These are phyloP conservation scores for Diaporthe batatas DNA, from an alignment of 2,329 filamentous ascomycete species.

Conservation along the genomic window DNA sequence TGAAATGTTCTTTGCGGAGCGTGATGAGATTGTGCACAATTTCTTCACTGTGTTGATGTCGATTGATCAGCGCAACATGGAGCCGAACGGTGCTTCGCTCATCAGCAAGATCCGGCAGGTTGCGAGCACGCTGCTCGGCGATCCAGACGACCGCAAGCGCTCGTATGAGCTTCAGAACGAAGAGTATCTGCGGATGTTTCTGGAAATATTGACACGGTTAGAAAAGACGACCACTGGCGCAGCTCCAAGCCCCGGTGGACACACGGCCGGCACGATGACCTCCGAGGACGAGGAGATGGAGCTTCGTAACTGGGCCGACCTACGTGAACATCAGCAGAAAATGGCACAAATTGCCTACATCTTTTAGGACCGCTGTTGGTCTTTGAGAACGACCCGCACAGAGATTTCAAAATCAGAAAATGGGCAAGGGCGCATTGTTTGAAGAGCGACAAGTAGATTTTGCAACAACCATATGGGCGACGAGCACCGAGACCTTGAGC, in stretches of 20 bases:
- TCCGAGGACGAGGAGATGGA: constrained; percentile 80
- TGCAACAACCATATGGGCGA: not conserved
- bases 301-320: constrained; percentile 80
- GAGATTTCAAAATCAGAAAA: not conserved
- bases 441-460: not conserved
- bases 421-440: not conserved
- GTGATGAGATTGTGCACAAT: constrained; percentile 85
- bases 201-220: constrained; percentile 80
- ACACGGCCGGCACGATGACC: constrained; percentile 57
- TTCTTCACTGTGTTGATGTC: constrained; percentile 80
- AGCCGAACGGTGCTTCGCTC: constrained; percentile 74
- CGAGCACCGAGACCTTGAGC: not conserved
- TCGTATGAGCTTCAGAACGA: constrained; percentile 71
- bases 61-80: constrained; percentile 88
- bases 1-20: constrained; percentile 78
- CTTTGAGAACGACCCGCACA: not conserved
- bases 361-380: not conserved
- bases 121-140: constrained; percentile 81
- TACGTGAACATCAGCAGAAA: constrained; percentile 82
- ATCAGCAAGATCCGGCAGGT: constrained; percentile 89
- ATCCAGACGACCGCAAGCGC: constrained; percentile 64
- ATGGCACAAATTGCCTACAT: constrained; percentile 40
- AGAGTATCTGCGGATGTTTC: constrained; percentile 77
- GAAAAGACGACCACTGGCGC: constrained; percentile 69
- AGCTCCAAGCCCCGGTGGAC: constrained; percentile 41